A percentile compares a stretch with the other conserved stretches of the same genome.
phyloP scores from a whole-genome alignment of 225 moss, liverwort and hornwort genomes.

The Pleurozium schreberi region DNA sequence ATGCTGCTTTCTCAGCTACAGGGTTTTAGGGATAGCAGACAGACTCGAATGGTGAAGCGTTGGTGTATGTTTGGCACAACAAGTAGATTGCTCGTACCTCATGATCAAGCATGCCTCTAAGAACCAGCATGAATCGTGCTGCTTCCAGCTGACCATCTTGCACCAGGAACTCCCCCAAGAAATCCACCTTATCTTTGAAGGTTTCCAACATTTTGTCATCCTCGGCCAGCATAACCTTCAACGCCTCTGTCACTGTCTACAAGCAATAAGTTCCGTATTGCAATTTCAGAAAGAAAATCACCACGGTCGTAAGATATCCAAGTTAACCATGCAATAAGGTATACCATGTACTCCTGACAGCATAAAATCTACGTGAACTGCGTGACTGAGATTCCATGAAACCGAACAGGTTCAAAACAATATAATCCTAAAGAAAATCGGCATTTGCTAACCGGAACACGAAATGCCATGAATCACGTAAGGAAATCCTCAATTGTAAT shows the following conservation, averaged over 20 bases:
- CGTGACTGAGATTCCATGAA: neutral
- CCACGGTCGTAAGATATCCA: neutral
- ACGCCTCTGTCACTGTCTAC: slow-evolving; percentile 82
- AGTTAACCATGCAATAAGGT: neutral
- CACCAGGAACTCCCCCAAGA: slow-evolving; percentile 67
- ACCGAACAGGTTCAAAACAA: neutral
- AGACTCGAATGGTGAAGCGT: neutral
- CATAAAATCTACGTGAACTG: neutral
- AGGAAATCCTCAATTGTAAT: neutral
- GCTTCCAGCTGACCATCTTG: slow-evolving; percentile 71
- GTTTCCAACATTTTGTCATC: slow-evolving; percentile 58
- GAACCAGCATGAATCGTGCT: slow-evolving; percentile 76
- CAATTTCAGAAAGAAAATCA: neutral
- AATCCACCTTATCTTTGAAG: slow-evolving; percentile 84
- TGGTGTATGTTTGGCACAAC: neutral
- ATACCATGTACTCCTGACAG: neutral
- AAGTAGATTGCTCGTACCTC: slow-evolving; percentile 20
- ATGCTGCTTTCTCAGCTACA: neutral
- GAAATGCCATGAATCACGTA: neutral
- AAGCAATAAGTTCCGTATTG: neutral
- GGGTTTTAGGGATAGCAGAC: neutral
- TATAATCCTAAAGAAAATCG: neutral
- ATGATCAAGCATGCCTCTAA: slow-evolving; percentile 90
- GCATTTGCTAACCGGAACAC: no score
- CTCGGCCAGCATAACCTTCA: slow-evolving; percentile 93